phyloP scores from a whole-genome alignment of 1,284 basidiomycete genomes.

The Ustilago crameri region DNA sequence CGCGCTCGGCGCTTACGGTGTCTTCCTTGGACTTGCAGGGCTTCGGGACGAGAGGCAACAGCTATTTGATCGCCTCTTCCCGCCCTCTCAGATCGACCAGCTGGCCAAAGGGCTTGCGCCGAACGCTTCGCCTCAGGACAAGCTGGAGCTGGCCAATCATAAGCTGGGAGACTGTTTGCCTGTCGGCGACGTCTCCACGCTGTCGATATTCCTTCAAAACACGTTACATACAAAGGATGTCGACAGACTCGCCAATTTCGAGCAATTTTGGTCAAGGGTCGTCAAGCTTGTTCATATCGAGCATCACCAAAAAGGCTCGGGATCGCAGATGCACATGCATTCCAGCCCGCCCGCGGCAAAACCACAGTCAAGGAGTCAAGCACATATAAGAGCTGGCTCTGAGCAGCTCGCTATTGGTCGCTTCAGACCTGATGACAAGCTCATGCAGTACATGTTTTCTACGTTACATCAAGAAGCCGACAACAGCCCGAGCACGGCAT shows the following conservation, averaged over 20 bases:
- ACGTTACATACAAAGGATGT: background rate
- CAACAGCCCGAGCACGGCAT: background rate
- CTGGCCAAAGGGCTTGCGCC: slow-evolving; percentile 15
- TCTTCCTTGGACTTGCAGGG: slow-evolving; percentile 6
- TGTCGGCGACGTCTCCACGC: slow-evolving; percentile 21
- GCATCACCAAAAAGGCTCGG: slow-evolving; percentile 6
- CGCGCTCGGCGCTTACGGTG: slow-evolving; percentile 21
- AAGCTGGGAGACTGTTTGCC: slow-evolving; percentile 27
- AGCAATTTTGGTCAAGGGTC: slow-evolving; percentile 17
- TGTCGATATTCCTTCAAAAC: slow-evolving; percentile 4
- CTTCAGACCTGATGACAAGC: slow-evolving; percentile 29
- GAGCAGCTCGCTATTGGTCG: background rate
- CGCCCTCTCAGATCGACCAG: slow-evolving; percentile 14
- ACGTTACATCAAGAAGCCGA: background rate
- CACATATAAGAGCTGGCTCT: background rate
- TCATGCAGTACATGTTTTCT: slow-evolving; percentile 15
- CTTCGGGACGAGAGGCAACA: slow-evolving; percentile 12
- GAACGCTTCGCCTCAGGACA: slow-evolving; percentile 32
- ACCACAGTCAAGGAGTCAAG: no score
- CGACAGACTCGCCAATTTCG: slow-evolving; percentile 5
- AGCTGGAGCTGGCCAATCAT: slow-evolving; percentile 30
- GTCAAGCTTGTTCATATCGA: slow-evolving; percentile 23
- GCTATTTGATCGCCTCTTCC: slow-evolving; percentile 35
- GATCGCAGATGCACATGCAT: background rate
- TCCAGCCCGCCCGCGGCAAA: no score